These are phyloP conservation scores for Halophytophthora batemanensis DNA, from an alignment of 352 stramenopile species.

Conservation along the genomic window DNA sequence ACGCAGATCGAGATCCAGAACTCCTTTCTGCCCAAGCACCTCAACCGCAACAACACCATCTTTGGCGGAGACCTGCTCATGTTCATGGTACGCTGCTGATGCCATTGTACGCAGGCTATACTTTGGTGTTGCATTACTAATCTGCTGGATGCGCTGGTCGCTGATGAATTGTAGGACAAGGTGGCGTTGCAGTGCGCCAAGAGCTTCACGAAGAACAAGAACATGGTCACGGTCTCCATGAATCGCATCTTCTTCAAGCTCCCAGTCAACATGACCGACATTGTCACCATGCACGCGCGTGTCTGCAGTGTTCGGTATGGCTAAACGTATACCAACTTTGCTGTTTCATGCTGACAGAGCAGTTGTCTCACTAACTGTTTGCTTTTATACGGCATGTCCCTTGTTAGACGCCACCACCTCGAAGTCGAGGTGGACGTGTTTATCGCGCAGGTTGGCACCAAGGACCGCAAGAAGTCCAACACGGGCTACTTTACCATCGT, in stretches of 20 bases:
- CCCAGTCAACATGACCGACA: slow-evolving; percentile 52
- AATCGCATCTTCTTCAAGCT: slow-evolving; percentile 72
- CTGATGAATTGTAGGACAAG: slow-evolving; percentile 32
- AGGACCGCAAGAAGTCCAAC: slow-evolving; percentile 36
- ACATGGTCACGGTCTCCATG: slow-evolving; percentile 64
- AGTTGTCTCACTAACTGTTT: background rate
- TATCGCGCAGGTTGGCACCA: slow-evolving; percentile 38
- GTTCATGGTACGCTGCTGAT: slow-evolving; percentile 29
- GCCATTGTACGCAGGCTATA: background rate
- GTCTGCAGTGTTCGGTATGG: slow-evolving; percentile 54
- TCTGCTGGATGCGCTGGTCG: background rate
- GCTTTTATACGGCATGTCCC: background rate
- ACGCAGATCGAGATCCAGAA: slow-evolving; percentile 65
- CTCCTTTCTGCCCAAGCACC: slow-evolving; percentile 65
- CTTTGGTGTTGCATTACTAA: background rate
- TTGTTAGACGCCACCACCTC: slow-evolving; percentile 38
- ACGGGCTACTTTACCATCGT: slow-evolving; percentile 61
- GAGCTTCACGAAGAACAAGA: slow-evolving; percentile 60
- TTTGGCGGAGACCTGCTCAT: slow-evolving; percentile 59
- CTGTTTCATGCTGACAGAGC: background rate
- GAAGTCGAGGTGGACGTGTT: slow-evolving; percentile 73
- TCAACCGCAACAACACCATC: slow-evolving; percentile 71
- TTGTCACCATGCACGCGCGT: slow-evolving; percentile 53
- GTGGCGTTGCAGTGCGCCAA: slow-evolving; percentile 54
- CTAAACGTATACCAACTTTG: background rate